Conservation (phyloP, 1,284 basidiomycete species). For the Cryptococcus floricola region DNA sequence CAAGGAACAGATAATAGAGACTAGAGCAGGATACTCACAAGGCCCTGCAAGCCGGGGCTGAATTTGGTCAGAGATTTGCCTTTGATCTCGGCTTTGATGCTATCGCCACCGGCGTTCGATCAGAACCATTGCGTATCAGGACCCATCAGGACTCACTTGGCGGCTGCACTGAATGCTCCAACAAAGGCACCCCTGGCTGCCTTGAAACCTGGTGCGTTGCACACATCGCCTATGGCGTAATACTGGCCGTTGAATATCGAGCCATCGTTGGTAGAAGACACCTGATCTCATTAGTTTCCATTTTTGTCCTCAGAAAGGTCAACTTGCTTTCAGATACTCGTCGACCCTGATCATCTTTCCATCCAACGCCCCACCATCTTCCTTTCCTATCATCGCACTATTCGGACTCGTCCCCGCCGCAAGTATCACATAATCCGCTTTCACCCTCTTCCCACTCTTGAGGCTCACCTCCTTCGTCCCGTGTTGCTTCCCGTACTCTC, state of each 20-base stretch:
- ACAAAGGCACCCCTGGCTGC: slow-evolving; percentile 26
- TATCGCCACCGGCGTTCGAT: neutral
- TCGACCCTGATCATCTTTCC: slow-evolving; percentile 40
- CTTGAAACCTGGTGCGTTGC: slow-evolving; percentile 25
- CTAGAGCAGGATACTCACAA: neutral
- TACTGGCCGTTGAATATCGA: slow-evolving; percentile 27
- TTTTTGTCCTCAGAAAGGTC: neutral
- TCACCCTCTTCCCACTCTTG: slow-evolving; percentile 44
- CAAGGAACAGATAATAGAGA: neutral
- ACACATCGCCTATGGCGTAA: slow-evolving; percentile 43
- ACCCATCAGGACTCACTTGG: slow-evolving; percentile 20
- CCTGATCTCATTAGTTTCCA: neutral
- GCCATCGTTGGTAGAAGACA: slow-evolving; percentile 10
- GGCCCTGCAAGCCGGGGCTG: neutral
- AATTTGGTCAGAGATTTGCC: neutral
- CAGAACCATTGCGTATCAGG: neutral
- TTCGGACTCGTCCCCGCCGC: slow-evolving; percentile 49
- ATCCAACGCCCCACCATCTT: slow-evolving; percentile 33
- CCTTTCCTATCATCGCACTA: slow-evolving; percentile 28
- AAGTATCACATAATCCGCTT: slow-evolving; percentile 44
- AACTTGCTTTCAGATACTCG: slow-evolving; percentile 27
- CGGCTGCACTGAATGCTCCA: slow-evolving; percentile 27
- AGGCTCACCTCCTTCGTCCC: neutral
- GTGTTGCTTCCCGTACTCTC: slow-evolving; percentile 22
- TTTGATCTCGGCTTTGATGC: neutral